These are phyloP conservation scores for Grosmannia huntii DNA, from an alignment of 2,329 filamentous ascomycete species.

Conservation along the genomic window DNA sequence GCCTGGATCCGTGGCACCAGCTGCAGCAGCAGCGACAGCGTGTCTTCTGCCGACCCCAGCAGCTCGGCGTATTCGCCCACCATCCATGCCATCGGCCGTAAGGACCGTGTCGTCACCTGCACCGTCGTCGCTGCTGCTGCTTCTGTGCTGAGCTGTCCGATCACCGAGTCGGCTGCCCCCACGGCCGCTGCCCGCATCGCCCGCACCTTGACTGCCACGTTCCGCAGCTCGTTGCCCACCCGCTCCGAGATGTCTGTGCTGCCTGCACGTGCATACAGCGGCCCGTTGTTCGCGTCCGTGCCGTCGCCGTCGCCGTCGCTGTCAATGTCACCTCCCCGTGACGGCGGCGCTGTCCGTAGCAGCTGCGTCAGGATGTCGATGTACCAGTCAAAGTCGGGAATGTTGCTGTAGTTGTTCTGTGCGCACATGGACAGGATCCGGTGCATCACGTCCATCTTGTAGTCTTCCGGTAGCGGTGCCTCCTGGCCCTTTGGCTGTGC, in stretches of 20 bases:
- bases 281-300: slow-evolving; percentile 22
- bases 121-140: slow-evolving; percentile 35
- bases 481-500: slow-evolving; percentile 25
- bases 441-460: slow-evolving; percentile 68
- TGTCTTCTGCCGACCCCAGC: slow-evolving; percentile 56
- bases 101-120: slow-evolving; percentile 47
- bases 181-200: slow-evolving; percentile 71
- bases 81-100: slow-evolving; percentile 72
- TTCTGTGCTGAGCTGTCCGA: slow-evolving; percentile 42
- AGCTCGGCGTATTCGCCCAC: slow-evolving; percentile 77
- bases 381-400: slow-evolving; percentile 95
- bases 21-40: slow-evolving; percentile 63
- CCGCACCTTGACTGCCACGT: slow-evolving; percentile 82
- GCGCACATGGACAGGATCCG: slow-evolving; percentile 84
- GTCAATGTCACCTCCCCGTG: slow-evolving; percentile 26
- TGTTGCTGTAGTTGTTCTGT: slow-evolving; percentile 71
- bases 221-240: slow-evolving; percentile 78
- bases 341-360: slow-evolving; percentile 53
- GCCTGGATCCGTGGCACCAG: slow-evolving; percentile 42
- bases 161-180: slow-evolving; percentile 66
- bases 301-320: slow-evolving; percentile 27
- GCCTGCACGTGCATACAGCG: slow-evolving; percentile 10
- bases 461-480: slow-evolving; percentile 69
- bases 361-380: slow-evolving; percentile 81
- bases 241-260: slow-evolving; percentile 44